phyloP scores from a whole-genome alignment of 371 early-diverging fungal species.

The Gilbertella persicaria region DNA sequence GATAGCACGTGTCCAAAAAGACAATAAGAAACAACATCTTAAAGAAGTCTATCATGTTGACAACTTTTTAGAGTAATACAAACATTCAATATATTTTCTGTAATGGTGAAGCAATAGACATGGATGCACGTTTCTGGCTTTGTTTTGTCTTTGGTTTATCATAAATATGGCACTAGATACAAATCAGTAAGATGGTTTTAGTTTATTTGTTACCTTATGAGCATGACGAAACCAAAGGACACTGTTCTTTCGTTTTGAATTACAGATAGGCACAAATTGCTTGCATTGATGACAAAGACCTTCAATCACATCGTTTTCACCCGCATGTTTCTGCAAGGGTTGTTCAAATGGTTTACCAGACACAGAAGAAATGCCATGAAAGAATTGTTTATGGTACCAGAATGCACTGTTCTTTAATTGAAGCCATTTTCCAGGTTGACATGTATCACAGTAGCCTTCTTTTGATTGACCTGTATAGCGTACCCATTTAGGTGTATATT shows the following conservation, averaged over 20 bases:
- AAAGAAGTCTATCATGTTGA: too few species aligned
- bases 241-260: conserved; percentile 74
- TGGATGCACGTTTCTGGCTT: conserved; percentile 5
- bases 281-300: conserved; percentile 87
- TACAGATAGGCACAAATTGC: conserved; percentile 79
- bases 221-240: conserved; percentile 90
- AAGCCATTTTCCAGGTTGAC: conserved; percentile 86
- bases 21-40: too few species aligned
- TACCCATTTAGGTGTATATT: conserved; percentile 90
- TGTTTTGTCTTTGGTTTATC: conserved; percentile 63
- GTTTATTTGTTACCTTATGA: conserved; percentile 58
- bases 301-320: conserved; percentile 67
- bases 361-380: conserved; percentile 86
- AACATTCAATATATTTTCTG: conserved; percentile 7
- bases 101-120: conserved; percentile 2
- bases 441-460: conserved; percentile 89
- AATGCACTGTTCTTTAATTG: conserved; percentile 92
- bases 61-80: neutral
- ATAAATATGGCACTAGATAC: conserved; percentile 71
- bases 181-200: neutral
- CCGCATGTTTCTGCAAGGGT: conserved; percentile 70
- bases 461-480: conserved; percentile 76
- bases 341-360: conserved; percentile 77
- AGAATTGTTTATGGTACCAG: conserved; percentile 95
- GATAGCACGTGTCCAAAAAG: too few species aligned